These are phyloP conservation scores for Hymenoscyphus infarciens DNA, from an alignment of 2,329 filamentous ascomycete genomes.

Conservation along the genomic window DNA sequence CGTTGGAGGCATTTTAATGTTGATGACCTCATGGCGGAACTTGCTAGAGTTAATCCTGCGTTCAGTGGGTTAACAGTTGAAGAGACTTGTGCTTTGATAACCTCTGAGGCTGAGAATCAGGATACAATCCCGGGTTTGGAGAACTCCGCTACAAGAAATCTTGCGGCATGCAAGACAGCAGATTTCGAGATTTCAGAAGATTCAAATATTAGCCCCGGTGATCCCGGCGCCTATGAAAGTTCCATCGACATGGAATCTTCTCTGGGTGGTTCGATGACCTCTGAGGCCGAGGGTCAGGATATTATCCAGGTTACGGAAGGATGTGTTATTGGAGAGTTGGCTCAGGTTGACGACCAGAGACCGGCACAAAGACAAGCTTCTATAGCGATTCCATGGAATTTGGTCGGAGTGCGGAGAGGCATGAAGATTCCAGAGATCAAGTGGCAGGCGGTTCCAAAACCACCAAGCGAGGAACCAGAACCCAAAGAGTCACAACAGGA, in stretches of 20 bases:
- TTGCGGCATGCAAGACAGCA: background rate
- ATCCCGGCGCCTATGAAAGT: background rate
- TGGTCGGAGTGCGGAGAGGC: background rate
- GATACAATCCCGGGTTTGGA: too few relatives aligned
- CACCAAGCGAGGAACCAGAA: background rate
- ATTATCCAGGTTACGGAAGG: background rate
- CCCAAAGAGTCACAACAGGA: background rate
- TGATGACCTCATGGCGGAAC: too few relatives aligned
- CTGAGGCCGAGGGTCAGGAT: background rate
- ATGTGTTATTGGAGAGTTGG: background rate
- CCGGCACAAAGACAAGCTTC: background rate
- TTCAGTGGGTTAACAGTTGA: too few relatives aligned
- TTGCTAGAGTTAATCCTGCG: too few relatives aligned
- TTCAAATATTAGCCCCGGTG: background rate
- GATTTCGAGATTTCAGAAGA: background rate
- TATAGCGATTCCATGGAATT: background rate
- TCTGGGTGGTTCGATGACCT: background rate
- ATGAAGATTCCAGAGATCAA: background rate
- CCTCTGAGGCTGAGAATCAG: too few relatives aligned
- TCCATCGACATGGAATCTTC: too few relatives aligned
- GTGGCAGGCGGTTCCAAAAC: background rate
- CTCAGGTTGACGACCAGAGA: background rate
- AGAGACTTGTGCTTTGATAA: too few relatives aligned
- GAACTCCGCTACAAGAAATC: too few relatives aligned
- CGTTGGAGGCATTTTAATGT: too few relatives aligned